Evolutionary conservation across 805 yeast genomes (phyloP).

Genomic region (Komagataella phaffii): DNA sequence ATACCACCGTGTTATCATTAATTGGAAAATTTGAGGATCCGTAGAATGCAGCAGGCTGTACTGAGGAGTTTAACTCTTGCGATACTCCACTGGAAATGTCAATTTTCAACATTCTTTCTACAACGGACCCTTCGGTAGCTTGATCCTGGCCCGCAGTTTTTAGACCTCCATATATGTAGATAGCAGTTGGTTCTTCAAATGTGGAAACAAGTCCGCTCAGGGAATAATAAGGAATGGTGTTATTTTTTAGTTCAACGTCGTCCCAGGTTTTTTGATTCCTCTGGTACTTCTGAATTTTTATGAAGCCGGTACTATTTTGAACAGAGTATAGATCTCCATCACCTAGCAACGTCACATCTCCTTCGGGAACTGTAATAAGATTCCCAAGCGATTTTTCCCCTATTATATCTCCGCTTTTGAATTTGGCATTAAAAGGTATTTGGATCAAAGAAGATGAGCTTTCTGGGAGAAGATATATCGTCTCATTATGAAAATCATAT

Average conservation of each 20-base stretch:
- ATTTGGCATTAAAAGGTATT: constrained; percentile 13
- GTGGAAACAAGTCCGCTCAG: constrained; percentile 30
- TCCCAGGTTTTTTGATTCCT: constrained; percentile 11
- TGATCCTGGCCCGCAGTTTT: not conserved
- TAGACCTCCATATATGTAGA: constrained; percentile 45
- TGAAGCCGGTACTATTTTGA: not conserved
- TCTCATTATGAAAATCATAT: constrained; percentile 17
- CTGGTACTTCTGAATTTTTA: constrained; percentile 6
- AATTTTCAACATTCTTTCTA: constrained; percentile 30
- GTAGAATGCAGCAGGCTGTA: constrained; percentile 42
- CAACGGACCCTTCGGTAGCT: constrained; percentile 11
- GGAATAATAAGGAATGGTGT: constrained; percentile 9
- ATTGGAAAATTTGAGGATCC: constrained; percentile 34
- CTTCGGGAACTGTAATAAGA: constrained; percentile 8
- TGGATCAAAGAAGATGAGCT: constrained; percentile 9
- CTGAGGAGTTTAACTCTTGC: constrained; percentile 28
- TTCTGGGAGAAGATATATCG: constrained; percentile 13
- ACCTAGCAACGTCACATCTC: constrained; percentile 11
- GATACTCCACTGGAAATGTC: constrained; percentile 21
- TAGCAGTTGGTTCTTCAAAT: constrained; percentile 18
- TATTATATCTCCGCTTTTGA: constrained; percentile 9
- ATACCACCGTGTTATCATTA: constrained; percentile 29
- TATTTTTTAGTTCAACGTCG: constrained; percentile 5
- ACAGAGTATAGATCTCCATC: constrained; percentile 9
- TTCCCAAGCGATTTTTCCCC: not conserved